These are phyloP conservation scores for Blastocystis sp. DNA, from an alignment of 352 stramenopile genomes.

Conservation along the genomic window DNA sequence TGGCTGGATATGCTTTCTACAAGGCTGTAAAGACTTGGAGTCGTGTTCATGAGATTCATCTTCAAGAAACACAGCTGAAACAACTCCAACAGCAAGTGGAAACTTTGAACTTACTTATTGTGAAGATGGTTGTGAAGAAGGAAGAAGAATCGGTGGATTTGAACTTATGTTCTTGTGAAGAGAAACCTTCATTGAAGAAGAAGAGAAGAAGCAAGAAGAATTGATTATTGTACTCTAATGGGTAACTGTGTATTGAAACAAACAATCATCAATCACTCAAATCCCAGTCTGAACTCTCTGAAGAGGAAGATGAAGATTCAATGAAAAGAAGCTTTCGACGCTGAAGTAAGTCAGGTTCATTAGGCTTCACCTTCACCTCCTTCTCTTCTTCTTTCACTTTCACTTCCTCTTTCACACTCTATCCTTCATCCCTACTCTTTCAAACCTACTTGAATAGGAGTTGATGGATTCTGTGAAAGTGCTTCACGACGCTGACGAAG, in stretches of 20 bases:
- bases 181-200: background rate
- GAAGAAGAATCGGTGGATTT: background rate
- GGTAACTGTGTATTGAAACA: background rate
- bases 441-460: background rate
- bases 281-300: conserved; percentile 8
- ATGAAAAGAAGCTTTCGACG: conserved; percentile 39
- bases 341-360: conserved; percentile 14
- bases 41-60: background rate
- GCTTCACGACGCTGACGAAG: background rate
- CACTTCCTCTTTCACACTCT: background rate
- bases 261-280: conserved; percentile 39
- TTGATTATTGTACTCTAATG: background rate
- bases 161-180: background rate
- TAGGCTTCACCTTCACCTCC: background rate
- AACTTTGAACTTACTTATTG: background rate
- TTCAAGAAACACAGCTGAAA: background rate
- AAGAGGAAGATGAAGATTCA: background rate
- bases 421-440: background rate
- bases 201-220: conserved; percentile 34
- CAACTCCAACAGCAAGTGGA: conserved; percentile 27
- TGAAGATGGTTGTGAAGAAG: conserved; percentile 9
- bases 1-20: background rate
- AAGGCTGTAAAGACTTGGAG: background rate
- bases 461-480: background rate
- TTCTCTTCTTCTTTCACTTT: background rate